Evolutionary conservation across 176 grass and related monocot genomes (phyloP), one percentile per base, ranked within the genome.

Genomic region (Oryza australiensis): DNA sequence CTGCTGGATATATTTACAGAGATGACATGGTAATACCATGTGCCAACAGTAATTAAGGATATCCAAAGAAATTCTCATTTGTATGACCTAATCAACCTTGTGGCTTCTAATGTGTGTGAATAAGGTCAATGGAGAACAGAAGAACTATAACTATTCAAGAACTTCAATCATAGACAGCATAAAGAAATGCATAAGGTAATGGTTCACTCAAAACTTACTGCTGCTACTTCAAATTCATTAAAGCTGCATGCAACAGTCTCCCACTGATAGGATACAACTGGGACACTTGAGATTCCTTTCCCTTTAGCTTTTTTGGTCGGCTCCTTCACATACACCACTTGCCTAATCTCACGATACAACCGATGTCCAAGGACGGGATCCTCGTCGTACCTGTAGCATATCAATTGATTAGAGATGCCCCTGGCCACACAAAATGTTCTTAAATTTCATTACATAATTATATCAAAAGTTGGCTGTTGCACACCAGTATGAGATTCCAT

Each of bases 401-500:
- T 73, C 67, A 71, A 34, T 66, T 86, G 73, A 83, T 84, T 72
- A 84, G 18, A 77, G 18, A 83, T 64, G 51, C 30, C 68, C 64
- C 67, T 70, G 43, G 40, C 27, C 68, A 76, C 29, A 38, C 60
- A 23, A 81, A 24, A 22, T 60, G 22, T 55, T 55, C 27, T 81
- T 68, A 33, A 72, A 42, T n/a, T 62, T 49, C 29, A 46, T 24
- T 74, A 66, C 14, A 8, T 67, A 81, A 18, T 75, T 55, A 45
- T 20, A 26, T 22, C 73, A 5, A 77, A 84, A 80, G 76, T 48
- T 59, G 67, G 20, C 57, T 74, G 69, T 63, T 86, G 46, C 81
- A 51, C 87, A 98, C 96, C 96, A 98, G 73, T 98, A 98, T 41
- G 92, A 98, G 80, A 98, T 83, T 76, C 96, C 96, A 85, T 88